These are phyloP conservation scores for Lentinula boryana DNA, from an alignment of 768 basidiomycete genomes.

Conservation along the genomic window DNA sequence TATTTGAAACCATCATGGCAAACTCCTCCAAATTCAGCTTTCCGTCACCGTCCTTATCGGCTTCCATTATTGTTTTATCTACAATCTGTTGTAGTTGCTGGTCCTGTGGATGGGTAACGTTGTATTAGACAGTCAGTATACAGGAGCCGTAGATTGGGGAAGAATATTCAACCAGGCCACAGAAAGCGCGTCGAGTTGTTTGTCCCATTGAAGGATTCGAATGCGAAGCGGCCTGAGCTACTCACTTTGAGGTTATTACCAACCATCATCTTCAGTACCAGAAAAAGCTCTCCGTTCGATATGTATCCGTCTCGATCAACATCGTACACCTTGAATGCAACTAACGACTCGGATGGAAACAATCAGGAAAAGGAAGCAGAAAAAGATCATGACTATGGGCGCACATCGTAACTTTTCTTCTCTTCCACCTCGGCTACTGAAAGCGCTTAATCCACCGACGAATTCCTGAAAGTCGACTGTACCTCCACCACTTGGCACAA, in stretches of 20 bases:
- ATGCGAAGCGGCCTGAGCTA: not conserved
- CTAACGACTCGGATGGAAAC: slow-evolving; percentile 31
- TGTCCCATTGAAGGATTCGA: not conserved
- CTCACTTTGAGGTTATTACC: slow-evolving; percentile 94
- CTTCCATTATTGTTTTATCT: slow-evolving; percentile 99
- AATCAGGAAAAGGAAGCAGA: slow-evolving; percentile 4
- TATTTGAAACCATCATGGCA: slow-evolving; percentile 93
- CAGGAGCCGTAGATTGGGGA: not conserved
- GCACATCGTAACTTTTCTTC: slow-evolving; percentile 95
- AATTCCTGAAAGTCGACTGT: slow-evolving; percentile 99
- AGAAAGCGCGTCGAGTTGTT: not conserved
- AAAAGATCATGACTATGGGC: slow-evolving; percentile 23
- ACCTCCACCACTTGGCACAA: slow-evolving; percentile 79
- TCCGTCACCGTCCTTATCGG: slow-evolving; percentile 96
- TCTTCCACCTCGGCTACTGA: slow-evolving; percentile 92
- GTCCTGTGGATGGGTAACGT: slow-evolving; percentile 46
- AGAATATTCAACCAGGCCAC: not conserved
- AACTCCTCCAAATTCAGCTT: slow-evolving; percentile 98
- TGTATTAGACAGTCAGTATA: not conserved
- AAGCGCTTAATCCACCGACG: slow-evolving; percentile 95
- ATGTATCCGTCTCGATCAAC: slow-evolving; percentile 97
- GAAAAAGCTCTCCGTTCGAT: slow-evolving; percentile 96
- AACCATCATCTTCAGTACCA: slow-evolving; percentile 99
- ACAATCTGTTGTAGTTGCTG: slow-evolving; percentile 99
- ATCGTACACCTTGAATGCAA: slow-evolving; percentile 99